Percentiles rank a stretch among this genome's conserved stretches.
Conservation (phyloP, 345 rosid species). For the Trapa bicornis region DNA sequence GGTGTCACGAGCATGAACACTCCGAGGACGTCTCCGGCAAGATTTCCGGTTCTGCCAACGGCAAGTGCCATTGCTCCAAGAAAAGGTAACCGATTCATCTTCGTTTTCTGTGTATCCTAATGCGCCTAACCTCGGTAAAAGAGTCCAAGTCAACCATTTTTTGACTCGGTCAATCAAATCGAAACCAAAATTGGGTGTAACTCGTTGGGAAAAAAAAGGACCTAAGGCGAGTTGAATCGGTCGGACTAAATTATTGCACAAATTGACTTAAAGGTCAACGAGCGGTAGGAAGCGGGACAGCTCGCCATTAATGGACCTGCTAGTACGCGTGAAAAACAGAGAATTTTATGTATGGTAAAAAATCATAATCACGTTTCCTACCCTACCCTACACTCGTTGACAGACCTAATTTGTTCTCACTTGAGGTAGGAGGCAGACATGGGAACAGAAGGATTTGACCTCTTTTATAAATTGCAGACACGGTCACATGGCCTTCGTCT, state of each 20-base stretch:
- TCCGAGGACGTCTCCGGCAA: slow-evolving; percentile 44
- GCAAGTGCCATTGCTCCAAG: slow-evolving; percentile 82
- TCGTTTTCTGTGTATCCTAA: not conserved
- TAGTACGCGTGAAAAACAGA: slow-evolving; percentile 20
- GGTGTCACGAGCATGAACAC: slow-evolving; percentile 58
- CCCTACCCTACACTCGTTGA: not conserved
- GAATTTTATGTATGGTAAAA: too few species aligned
- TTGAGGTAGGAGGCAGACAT: not conserved
- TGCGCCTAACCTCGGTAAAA: not conserved
- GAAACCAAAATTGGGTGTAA: not conserved
- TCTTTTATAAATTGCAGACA: not conserved
- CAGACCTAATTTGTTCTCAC: not conserved
- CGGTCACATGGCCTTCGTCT: not conserved
- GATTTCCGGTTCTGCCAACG: slow-evolving; percentile 46
- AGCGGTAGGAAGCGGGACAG: slow-evolving; percentile 5
- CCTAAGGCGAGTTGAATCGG: not conserved
- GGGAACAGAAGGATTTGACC: not conserved
- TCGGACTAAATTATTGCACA: not conserved
- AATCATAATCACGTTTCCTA: not conserved
- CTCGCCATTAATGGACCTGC: slow-evolving; percentile 2
- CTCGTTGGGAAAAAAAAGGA: too few species aligned
- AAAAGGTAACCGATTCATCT: slow-evolving; percentile 43
- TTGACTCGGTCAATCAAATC: not conserved
- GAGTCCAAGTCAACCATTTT: not conserved
- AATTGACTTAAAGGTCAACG: slow-evolving; percentile 18